A percentile compares a stretch with the other conserved stretches of the same genome.
phyloP scores from a whole-genome alignment of 805 yeast genomes.

The Candida ipomoeae region DNA sequence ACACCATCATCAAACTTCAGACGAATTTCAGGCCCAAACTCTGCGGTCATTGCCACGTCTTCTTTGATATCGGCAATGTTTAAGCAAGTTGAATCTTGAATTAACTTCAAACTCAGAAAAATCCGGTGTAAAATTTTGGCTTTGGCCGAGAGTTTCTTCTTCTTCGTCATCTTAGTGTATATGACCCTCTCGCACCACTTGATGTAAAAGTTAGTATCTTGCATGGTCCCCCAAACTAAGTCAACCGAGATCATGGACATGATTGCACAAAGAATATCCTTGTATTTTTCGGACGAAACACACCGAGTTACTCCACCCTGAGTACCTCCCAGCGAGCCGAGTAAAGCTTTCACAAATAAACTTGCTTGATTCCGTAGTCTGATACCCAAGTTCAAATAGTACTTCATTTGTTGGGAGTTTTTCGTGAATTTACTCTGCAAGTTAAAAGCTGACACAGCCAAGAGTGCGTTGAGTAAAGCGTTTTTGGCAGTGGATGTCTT shows the following conservation, averaged over 20 bases:
- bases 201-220: conserved; percentile 72
- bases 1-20: conserved; percentile 13
- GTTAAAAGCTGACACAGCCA: conserved; percentile 81
- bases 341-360: conserved; percentile 56
- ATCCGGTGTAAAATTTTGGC: conserved; percentile 76
- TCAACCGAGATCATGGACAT: conserved; percentile 85
- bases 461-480: conserved; percentile 69
- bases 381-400: conserved; percentile 67
- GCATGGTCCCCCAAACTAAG: conserved; percentile 88
- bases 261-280: conserved; percentile 78
- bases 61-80: conserved; percentile 32
- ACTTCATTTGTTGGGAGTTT: conserved; percentile 62
- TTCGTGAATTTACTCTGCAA: conserved; percentile 67
- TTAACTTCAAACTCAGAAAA: conserved; percentile 65
- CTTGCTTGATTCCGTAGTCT: conserved; percentile 73
- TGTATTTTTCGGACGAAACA: conserved; percentile 60
- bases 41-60: conserved; percentile 27
- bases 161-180: conserved; percentile 58
- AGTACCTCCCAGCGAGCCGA: conserved; percentile 30
- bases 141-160: conserved; percentile 65
- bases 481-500: conserved; percentile 70
- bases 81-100: conserved; percentile 71
- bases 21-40: conserved; percentile 30
- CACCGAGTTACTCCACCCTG: conserved; percentile 44
- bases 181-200: conserved; percentile 75